Base-by-base conservation (phyloP, 2,329 filamentous ascomycete genomes). In the Verticillium tricorpus region DNA sequence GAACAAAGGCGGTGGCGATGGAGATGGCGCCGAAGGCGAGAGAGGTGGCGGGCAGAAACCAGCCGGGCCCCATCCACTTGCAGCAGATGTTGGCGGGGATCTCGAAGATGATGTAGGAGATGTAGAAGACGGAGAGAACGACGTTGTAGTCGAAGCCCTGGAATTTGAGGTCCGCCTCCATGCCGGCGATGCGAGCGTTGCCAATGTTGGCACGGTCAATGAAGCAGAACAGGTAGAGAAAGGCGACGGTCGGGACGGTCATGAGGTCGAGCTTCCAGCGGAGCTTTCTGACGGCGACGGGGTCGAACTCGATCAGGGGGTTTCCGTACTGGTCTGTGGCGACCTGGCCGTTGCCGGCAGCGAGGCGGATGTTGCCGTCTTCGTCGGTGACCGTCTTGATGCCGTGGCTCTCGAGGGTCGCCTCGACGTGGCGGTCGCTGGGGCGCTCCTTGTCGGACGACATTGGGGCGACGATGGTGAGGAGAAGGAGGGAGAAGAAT, bases 201-300 rank as follows among this genome's bases (percentile, higher is more conserved):
- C 88, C 89, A 40, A 92, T 88, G 64, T 91, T 91, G 28, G 88
- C 86, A n/a, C 89, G 81, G 67, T 91, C 89, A 65, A 91, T 90
- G 73, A 90, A 91, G 74, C 88, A 90, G 68, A 91, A 90, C 0
- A 91, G 79, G 67, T 91, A 91, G 3, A 91, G 75, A 0, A 90
- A 62, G 0, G 87, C 76, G 0, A 90, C 87, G 0, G 85, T 89
- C 0, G 89, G 89, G 0, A 91, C 78, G 55, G 90, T 83, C 67
- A 78, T 83, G 6, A 89, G 67, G 67, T 91, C 89, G 57, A 91
- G 86, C 71, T 91, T 91, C 68, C 76, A 74, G 8, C 86, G 78
- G 28, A 91, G 77, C 59, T 77, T 81, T 8, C 79, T 72, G 69
- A 90, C 89, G 2, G 83, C 85, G 32, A 73, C 78, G 3, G 78